Evolutionary conservation across 2,329 filamentous ascomycete genomes (phyloP), one percentile per base, ranked within the genome.

Genomic region (Cytospora piceicola): DNA sequence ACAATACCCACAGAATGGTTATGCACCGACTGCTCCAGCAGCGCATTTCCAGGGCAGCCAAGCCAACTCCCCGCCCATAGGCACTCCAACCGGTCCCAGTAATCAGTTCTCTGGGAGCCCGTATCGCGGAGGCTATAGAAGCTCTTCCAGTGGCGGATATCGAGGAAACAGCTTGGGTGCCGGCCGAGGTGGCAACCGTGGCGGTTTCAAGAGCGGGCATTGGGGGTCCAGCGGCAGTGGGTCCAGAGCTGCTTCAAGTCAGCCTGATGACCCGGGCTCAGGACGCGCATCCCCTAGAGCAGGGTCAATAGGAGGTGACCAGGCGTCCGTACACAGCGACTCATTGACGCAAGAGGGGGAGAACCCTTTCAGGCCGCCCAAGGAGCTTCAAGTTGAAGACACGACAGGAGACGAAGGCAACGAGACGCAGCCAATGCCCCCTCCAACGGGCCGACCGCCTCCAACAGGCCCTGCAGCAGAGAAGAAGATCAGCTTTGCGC

Each of bases 401-500:
- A 82, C 85, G 69, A 78, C 77, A 57, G 77, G 82, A 27, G 84
- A 85, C 58, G 79, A 81, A 15, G 77, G 77, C 29, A 77, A 80
- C 61, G 77, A 78, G 57, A 74, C 78, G 27, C 82, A 85, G 64
- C 80, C 82, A 62, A 85, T 86, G 77, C 83, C 83, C 34, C 84
- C 84, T 24, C 82, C 86, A 14, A 81, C 77, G 64, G 57, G 20
- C 39, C 84, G 85, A 65, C 80, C 85, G 49, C 78, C 83, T 2
- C 81, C 84, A 24, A 80, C 82, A 2, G 83, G 85, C 6, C 81
- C 85, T n/a, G 81, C 83, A 39, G 60, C 66, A 22, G 78, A 79
- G 62, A 87, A 88, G 54, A 95, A 94, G 77, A 96, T 97, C 73
- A 96, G 93, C 75, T 98, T 98, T 76, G 93, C 93, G 1, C 93